Base-by-base conservation (phyloP, 441 rosid genomes). In the Pelargonium fulgidum region DNA sequence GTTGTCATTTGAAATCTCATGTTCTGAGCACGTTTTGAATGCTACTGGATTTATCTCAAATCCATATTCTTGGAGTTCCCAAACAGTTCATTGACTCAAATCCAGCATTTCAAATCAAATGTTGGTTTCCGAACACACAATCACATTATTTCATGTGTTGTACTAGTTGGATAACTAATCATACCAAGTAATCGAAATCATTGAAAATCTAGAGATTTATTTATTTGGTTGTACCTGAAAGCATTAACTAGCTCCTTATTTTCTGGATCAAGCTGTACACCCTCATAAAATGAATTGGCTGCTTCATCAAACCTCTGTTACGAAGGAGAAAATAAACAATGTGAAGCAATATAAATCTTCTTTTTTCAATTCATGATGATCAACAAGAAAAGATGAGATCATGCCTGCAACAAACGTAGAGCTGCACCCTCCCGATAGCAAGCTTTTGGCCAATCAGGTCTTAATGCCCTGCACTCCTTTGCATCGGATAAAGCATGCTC, bases 371-470 rank as follows among this genome's bases (percentile, higher is more conserved):
- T 2, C 3, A 59, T 45, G 33, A 26, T 26, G 4, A 29, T 64
- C 56, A 14, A 9, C n/a, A 24, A 26, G 67, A 24, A 17, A 59
- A 7, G 14, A 65, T 29, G 58, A 73, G 41, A 39, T 45, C 74
- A 69, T 81, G 78, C 96, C 92, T 88, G 85, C 74, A 91, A 80
- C 54, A 88, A 73, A 19, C 85, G 87, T 68, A 89, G 82, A 76
- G 97, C 96, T 71, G 95, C 91, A 1, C 98, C 98, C 86, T 93
- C 98, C 73, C 96, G 83, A 72, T 84, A 93, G 79, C 89, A 93
- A 54, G 83, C 96, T 82, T 93, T 93, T 52, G 96, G 77, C 97
- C 98, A 93, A 68, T 87, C 86, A 0, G 95, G 92, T 79, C 79
- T 86, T 68, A 88, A 76, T 76, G 74, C 85, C 83, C 89, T 84